These are phyloP conservation scores for Trichoderma pleuroti DNA, from an alignment of 2,329 filamentous ascomycete genomes.

Conservation along the genomic window DNA sequence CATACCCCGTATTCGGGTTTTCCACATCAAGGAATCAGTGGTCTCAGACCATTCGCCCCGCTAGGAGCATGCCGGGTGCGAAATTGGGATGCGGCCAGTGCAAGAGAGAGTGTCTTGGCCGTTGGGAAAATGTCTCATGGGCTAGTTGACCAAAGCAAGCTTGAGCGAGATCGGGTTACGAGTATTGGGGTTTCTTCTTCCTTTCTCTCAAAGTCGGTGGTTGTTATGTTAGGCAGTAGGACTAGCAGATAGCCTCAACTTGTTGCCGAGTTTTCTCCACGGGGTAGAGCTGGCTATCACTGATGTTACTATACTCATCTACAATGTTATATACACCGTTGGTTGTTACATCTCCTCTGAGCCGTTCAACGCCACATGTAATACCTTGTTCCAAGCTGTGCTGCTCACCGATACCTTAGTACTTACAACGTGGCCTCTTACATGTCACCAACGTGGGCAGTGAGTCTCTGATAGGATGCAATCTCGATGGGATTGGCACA, in stretches of 20 bases:
- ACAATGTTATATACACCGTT: background rate
- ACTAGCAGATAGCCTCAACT: background rate
- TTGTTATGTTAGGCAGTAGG: background rate
- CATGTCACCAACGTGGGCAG: background rate
- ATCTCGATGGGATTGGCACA: background rate
- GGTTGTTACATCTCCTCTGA: background rate
- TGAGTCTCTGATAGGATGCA: background rate
- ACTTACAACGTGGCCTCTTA: background rate
- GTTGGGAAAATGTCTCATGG: background rate
- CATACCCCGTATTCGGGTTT: slow-evolving; percentile 1
- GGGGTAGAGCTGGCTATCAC: background rate
- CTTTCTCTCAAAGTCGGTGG: background rate
- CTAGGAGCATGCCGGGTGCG: background rate
- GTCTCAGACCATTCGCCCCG: background rate
- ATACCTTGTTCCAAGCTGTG: background rate
- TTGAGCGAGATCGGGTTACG: background rate
- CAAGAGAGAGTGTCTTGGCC: background rate
- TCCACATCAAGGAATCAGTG: background rate
- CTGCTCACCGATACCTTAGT: background rate
- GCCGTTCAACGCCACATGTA: background rate
- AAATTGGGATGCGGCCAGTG: background rate
- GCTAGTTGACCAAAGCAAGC: background rate
- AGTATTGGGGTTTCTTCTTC: background rate
- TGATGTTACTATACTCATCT: background rate
- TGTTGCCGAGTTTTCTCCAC: background rate